Conservation (phyloP, 257 asterid genomes). For the Petrea volubilis region DNA sequence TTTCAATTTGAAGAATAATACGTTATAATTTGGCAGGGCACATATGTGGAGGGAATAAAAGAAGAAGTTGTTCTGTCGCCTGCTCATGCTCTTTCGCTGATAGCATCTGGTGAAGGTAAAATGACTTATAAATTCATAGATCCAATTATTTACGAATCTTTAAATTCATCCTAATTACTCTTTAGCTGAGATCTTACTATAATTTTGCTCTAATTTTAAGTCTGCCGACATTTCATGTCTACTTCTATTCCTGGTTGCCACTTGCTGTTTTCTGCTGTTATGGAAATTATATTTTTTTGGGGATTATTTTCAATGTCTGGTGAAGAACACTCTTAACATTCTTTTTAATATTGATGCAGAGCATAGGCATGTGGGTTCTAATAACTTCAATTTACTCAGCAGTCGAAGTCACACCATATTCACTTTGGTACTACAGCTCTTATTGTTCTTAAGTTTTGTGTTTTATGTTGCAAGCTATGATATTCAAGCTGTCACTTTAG, state of each 20-base stretch:
- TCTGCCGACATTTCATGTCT: background rate
- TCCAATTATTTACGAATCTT: constrained; percentile 9
- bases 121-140: constrained; percentile 2
- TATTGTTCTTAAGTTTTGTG: constrained; percentile 23
- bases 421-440: constrained; percentile 62
- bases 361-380: constrained; percentile 90
- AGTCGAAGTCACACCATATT: constrained; percentile 95
- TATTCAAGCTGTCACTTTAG: background rate
- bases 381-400: constrained; percentile 83
- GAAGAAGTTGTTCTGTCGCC: constrained; percentile 89
- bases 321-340: constrained; percentile 9
- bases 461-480: constrained; percentile 1
- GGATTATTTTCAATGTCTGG: background rate
- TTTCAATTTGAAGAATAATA: constrained; percentile 10
- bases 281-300: background rate
- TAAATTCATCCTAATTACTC: constrained; percentile 2
- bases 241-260: constrained; percentile 15
- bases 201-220: constrained; percentile 4
- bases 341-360: constrained; percentile 48
- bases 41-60: constrained; percentile 80
- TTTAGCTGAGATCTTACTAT: background rate
- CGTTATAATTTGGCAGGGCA: constrained; percentile 52
- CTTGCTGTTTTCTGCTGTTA: constrained; percentile 3
- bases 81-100: constrained; percentile 90
- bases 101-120: constrained; percentile 92